Base-by-base conservation (phyloP, 1,139 yeast species). In the Candida albicans region DNA sequence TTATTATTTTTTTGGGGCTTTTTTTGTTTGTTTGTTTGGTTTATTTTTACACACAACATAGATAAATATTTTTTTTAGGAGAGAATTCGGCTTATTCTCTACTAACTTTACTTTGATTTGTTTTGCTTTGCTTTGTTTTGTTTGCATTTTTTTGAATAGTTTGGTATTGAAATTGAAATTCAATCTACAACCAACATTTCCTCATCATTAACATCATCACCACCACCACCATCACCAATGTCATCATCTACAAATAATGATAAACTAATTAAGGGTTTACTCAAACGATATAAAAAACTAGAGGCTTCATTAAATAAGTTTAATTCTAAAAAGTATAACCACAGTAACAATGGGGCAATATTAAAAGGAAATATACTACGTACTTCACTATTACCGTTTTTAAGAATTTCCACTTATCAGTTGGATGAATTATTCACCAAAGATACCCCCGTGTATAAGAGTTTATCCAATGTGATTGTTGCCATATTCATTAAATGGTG, bases 361-460 rank as follows among this genome's bases (percentile, higher is more conserved):
- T 61, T 75, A 28, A 82, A 81, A 54, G 79, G 93, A 8, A 88
- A 87, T 58, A 72, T 82, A 12, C 66, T 88, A 22, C 68, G 96
- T 25, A 69, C 87, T 2, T 67, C 81, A 2, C 65, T 88, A n/a
- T 65, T 88, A 22, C 86, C 90, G 4, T 84, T 82, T 55, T 65
- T 88, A 26, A 63, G 91, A 35, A 59, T 64, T 18, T 59, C 60
- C 35, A 29, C 32, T 29, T 61, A 58, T 36, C 55, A 57, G 29
- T 52, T 68, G 28, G 62, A 64, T 41, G 55, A 59, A 6, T 51
- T 51, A 35, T 62, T 64, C 37, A 48, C 54, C 15, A 52, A 49
- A 39, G 50, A 54, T 42, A 57, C 62, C 35, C 58, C 59, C 48
- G 58, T 70, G 39, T 63, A 66, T 58, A 52, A 53, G 43, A 65